phyloP scores from a whole-genome alignment of 257 asterid genomes.

The Solanum infundibuliforme region DNA sequence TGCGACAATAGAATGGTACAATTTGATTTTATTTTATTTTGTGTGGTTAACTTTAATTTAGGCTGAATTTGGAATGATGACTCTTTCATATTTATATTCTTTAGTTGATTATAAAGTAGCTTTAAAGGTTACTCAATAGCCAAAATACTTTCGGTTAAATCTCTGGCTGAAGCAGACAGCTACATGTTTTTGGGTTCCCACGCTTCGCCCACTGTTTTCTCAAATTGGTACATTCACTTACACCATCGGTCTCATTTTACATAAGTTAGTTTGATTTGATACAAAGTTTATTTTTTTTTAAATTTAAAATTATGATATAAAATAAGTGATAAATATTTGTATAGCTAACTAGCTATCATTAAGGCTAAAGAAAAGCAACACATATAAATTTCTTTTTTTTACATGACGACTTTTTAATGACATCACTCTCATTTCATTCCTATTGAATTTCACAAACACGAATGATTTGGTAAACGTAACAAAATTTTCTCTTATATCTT shows the following conservation, averaged over 20 bases:
- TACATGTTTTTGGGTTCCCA: neutral
- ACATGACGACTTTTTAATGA: neutral
- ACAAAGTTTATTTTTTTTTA: no score
- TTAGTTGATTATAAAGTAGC: neutral
- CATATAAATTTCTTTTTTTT: no score
- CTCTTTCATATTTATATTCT: neutral
- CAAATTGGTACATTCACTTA: neutral
- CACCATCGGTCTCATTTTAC: fast-evolving
- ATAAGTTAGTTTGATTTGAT: no score
- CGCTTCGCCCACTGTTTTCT: neutral
- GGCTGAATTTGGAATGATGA: neutral
- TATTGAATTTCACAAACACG: neutral
- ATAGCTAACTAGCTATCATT: no score
- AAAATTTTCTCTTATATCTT: neutral
- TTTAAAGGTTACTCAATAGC: neutral
- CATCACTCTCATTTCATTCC: neutral
- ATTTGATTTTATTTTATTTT: neutral
- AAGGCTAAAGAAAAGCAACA: no score
- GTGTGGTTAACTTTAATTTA: neutral
- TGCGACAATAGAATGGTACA: neutral
- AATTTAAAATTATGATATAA: no score
- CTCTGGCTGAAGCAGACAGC: neutral
- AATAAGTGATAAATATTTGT: no score
- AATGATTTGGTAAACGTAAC: neutral
- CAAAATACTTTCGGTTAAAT: neutral